Evolutionary conservation across 1,284 basidiomycete species (phyloP), one percentile per base, ranked within the genome.

Genomic region (Coniophora puteana): DNA sequence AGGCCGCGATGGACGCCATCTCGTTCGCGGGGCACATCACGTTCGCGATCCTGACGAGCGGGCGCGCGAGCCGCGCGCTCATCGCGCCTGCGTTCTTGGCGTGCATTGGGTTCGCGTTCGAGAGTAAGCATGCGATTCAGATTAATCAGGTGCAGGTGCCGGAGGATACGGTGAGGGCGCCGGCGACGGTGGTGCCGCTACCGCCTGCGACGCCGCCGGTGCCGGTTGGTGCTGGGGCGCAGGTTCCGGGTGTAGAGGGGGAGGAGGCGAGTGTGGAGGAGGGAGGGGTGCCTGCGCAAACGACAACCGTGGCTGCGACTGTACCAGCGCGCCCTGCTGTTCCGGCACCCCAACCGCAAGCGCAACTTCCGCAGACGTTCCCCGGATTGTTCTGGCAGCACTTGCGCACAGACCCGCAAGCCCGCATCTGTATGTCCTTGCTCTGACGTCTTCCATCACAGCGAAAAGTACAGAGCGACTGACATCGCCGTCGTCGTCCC

Each of bases 11-110:
- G 11, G 91, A 94, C 55, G 78, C 84, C 0, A 80, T 91, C 36
- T 80, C 87, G 1, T 93, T 93, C 55, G 83, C 86, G 18, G 83
- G 84, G 49, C 89, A 93, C 53, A 78, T 92, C 36, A 91, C 89
- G 0, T 83, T 93, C 44, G 88, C 86, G 3, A 83, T 93, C 37
- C 66, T 92, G 25, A 80, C 85, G 2, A 84, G 91, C 46, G 89
- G 89, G 34, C 69, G 81, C 35, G 78, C 89, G 3, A 86, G 86
- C 1, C 59, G 93, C 20, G 81, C 89, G 1, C 69, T 92, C 22
- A 72, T 93, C 27, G 85, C 86, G 0, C 89, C 90, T 1, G 88
- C 88, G 0, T 93, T 92, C 54, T 54, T 92, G 13, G 81, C 83
- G 6, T 85, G 79, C 46, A 64, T 84, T 1, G 53, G 88, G 23